phyloP scores from a whole-genome alignment of 306 rosid species.

The Abrus pulchellus region DNA sequence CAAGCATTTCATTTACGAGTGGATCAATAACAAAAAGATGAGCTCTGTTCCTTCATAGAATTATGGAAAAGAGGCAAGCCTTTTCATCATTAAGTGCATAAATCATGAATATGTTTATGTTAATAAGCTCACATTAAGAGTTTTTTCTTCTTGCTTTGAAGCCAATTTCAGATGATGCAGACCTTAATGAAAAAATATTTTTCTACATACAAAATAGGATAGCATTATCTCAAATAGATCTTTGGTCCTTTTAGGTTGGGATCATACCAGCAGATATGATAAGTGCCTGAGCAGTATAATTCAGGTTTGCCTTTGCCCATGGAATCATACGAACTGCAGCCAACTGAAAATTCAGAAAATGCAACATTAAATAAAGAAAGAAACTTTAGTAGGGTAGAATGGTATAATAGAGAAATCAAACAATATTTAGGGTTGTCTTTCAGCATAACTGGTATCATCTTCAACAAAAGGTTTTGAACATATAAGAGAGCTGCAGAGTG shows the following conservation, averaged over 20 bases:
- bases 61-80: slow-evolving; percentile 26
- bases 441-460: slow-evolving; percentile 13
- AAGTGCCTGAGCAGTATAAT: slow-evolving; percentile 93
- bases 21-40: slow-evolving; percentile 14
- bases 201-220: slow-evolving; percentile 10
- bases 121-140: not conserved
- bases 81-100: slow-evolving; percentile 27
- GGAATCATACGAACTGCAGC: slow-evolving; percentile 82
- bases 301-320: slow-evolving; percentile 98
- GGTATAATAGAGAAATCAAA: slow-evolving; percentile 7
- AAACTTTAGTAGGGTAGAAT: slow-evolving; percentile 10
- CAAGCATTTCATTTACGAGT: not conserved
- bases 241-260: slow-evolving; percentile 24
- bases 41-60: not conserved
- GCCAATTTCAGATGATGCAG: slow-evolving; percentile 22
- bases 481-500: not conserved
- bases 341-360: slow-evolving; percentile 58
- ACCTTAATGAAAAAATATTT: not conserved
- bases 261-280: slow-evolving; percentile 84
- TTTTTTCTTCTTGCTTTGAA: slow-evolving; percentile 16
- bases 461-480: not conserved
- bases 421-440: not conserved
- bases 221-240: not conserved
- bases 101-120: slow-evolving; percentile 12
- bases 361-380: not conserved